These are phyloP conservation scores for Aaosphaeria pasadenensis DNA, from an alignment of 2,329 filamentous ascomycete species.

Conservation along the genomic window DNA sequence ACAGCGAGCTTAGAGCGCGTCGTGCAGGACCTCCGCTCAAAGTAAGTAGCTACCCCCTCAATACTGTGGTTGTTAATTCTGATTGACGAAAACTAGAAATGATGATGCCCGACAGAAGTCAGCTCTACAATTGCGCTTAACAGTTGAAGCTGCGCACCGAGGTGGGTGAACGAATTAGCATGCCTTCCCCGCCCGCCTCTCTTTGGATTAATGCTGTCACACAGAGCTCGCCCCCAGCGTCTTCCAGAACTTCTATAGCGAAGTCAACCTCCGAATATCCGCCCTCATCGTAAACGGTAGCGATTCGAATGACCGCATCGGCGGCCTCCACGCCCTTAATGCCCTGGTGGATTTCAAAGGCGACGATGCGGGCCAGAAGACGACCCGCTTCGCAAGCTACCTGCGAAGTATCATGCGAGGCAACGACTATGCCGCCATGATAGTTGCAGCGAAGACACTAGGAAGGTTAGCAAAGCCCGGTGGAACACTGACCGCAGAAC, in stretches of 20 bases:
- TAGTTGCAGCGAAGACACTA: slow-evolving; percentile 82
- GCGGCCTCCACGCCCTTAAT: slow-evolving; percentile 88
- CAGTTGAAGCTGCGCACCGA: slow-evolving; percentile 45
- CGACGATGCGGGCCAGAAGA: slow-evolving; percentile 89
- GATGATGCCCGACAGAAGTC: slow-evolving; percentile 45
- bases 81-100: slow-evolving; percentile 34
- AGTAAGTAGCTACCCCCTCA: slow-evolving; percentile 34
- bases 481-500: slow-evolving; percentile 87
- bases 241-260: slow-evolving; percentile 69
- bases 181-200: slow-evolving; percentile 6
- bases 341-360: slow-evolving; percentile 94
- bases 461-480: slow-evolving; percentile 90
- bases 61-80: background rate
- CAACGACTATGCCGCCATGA: slow-evolving; percentile 87
- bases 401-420: slow-evolving; percentile 84
- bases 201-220: slow-evolving; percentile 14
- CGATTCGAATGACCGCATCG: slow-evolving; percentile 84
- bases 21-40: slow-evolving; percentile 57
- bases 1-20: slow-evolving; percentile 49
- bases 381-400: slow-evolving; percentile 89
- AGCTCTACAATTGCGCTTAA: slow-evolving; percentile 42
- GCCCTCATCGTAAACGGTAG: slow-evolving; percentile 78
- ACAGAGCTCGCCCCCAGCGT: slow-evolving; percentile 76
- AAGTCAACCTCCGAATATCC: slow-evolving; percentile 64
- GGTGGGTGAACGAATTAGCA: slow-evolving; percentile 30